These are phyloP conservation scores for Lichtheimia ornata DNA, from an alignment of 371 early-diverging fungal species.

Conservation along the genomic window DNA sequence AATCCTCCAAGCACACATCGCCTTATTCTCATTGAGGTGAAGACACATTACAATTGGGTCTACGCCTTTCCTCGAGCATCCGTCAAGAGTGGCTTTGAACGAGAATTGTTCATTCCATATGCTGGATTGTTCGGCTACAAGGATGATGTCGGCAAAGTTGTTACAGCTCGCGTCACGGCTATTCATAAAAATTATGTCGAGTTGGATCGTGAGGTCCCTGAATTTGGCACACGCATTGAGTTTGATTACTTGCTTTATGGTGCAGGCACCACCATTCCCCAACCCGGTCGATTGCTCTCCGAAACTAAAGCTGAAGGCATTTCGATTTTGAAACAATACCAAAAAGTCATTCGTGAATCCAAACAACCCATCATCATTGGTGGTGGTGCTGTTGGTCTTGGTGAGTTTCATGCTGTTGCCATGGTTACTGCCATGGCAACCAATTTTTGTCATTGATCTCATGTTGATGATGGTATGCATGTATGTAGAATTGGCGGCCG, in stretches of 20 bases:
- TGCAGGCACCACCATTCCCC: conserved; percentile 56
- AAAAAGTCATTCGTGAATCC: conserved; percentile 48
- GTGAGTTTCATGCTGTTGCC: conserved; percentile 21
- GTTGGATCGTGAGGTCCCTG: conserved; percentile 55
- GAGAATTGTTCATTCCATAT: conserved; percentile 63
- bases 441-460: background rate
- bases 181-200: conserved; percentile 53
- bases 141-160: conserved; percentile 49
- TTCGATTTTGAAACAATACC: conserved; percentile 41
- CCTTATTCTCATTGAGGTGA: conserved; percentile 59
- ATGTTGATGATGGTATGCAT: conserved; percentile 27
- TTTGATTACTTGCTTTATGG: conserved; percentile 62
- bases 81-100: conserved; percentile 61
- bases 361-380: conserved; percentile 60
- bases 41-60: conserved; percentile 62
- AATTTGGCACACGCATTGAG: conserved; percentile 47
- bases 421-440: too few species aligned
- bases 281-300: conserved; percentile 49
- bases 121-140: conserved; percentile 44
- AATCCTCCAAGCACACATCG: conserved; percentile 27
- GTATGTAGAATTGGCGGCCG: conserved; percentile 59
- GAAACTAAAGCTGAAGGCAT: conserved; percentile 49
- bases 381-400: conserved; percentile 70
- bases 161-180: conserved; percentile 49
- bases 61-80: conserved; percentile 67